phyloP scores from a whole-genome alignment of 2,329 filamentous ascomycete species.

The Curvularia eragrostidis region DNA sequence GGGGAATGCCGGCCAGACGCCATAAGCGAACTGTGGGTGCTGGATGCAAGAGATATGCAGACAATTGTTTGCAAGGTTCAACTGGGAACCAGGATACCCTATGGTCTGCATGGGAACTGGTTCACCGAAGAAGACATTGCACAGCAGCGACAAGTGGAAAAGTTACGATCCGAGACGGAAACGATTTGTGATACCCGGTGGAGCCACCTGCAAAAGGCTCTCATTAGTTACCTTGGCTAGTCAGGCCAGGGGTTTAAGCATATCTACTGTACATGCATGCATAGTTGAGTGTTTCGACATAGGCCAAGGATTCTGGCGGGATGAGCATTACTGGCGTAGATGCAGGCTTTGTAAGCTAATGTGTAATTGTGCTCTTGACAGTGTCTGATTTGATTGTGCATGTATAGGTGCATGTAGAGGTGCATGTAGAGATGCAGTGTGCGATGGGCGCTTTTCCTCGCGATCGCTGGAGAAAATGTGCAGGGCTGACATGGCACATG shows the following conservation, averaged over 20 bases:
- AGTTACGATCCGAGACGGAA: conserved; percentile 28
- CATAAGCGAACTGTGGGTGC: conserved; percentile 70
- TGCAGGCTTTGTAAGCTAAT: neutral
- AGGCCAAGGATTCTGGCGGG: neutral
- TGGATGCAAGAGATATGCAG: conserved; percentile 69
- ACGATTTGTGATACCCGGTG: conserved; percentile 8
- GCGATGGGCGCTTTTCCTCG: neutral
- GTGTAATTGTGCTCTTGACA: neutral
- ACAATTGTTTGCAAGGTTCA: conserved; percentile 64
- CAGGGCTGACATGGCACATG: conserved; percentile 1
- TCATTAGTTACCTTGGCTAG: conserved; percentile 23
- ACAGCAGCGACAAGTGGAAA: conserved; percentile 37
- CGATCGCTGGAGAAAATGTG: neutral
- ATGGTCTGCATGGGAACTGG: conserved; percentile 64
- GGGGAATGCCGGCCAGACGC: conserved; percentile 54
- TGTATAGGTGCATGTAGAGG: too few relatives aligned
- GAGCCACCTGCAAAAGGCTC: conserved; percentile 18
- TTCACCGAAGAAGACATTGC: conserved; percentile 46
- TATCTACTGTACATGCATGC: neutral
- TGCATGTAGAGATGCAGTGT: neutral
- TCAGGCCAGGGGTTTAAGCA: neutral
- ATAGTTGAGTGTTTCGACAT: neutral
- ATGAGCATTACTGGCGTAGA: neutral
- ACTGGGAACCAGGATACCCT: conserved; percentile 72
- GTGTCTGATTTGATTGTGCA: neutral